Base-by-base conservation (phyloP, 768 basidiomycete species). In the Paxillus rubicundulus region DNA sequence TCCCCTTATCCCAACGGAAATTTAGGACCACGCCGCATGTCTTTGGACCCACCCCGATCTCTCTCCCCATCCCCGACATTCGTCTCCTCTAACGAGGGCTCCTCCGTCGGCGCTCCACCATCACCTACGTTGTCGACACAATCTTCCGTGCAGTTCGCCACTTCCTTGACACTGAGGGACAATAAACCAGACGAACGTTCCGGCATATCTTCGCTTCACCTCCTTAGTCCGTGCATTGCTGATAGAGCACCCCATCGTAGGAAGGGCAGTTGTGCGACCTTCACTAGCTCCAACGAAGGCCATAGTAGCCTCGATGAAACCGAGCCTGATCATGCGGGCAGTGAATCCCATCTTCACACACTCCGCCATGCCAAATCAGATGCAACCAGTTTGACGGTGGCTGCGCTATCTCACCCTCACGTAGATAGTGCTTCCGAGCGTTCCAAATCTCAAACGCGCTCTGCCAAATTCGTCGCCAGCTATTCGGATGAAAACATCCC, bases 81-180 rank as follows among this genome's bases (percentile, higher is more conserved):
- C 3, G 67, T 75, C 1, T 72, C 73, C 7, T 75, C 72, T 0
- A 73, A 77, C n/a, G 78, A 78, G 41, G 74, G 70, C 34, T 70
- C 72, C 20, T 77, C 68, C 1, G 61, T 67, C 8, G 52, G 54
- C 9, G 66, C 69, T 1, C 89, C 89, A 0, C 88, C 89, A 0
- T 92, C 89, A 0, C 90, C 89, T 1, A 90, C 89, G 0, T 75
- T 89, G 9, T 89, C 90, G 0, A 80, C 76, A 3, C 77, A 74
- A 14, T 87, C 86, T 3, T 82, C 82, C 0, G 77, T 80, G 0
- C 80, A 83, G 32, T 89, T 86, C 53, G 68, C 67, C 1, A 78
- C 80, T 3, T 72, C 83, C 7, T 70, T 82, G 4, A 76, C 77
- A 4, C 64, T 92, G 43, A 82, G 90, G 34, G 81, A 85, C 39